Evolutionary conservation across 2,329 filamentous ascomycete genomes (phyloP).

Genomic region (Epichloe coenophiala): DNA sequence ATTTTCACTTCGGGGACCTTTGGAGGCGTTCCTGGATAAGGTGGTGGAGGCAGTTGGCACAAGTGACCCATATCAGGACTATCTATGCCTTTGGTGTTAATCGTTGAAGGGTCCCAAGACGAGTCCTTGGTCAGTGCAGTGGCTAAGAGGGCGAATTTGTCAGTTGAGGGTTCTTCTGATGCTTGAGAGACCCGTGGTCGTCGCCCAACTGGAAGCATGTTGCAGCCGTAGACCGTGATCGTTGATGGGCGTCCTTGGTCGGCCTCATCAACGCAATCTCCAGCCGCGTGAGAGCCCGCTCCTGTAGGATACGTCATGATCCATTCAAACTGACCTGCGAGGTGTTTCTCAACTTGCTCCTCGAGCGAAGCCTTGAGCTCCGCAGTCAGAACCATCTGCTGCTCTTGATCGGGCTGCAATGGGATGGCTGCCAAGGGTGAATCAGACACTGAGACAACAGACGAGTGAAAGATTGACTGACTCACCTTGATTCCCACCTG

Average conservation of each 20-base stretch:
- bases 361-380: background rate
- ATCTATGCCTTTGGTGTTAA: conserved; percentile 6
- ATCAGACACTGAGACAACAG: background rate
- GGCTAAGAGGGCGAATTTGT: conserved; percentile 34
- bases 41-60: conserved; percentile 8
- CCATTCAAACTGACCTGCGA: conserved; percentile 37
- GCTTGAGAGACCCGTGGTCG: background rate
- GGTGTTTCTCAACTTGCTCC: conserved; percentile 26
- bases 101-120: conserved; percentile 8
- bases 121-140: conserved; percentile 24
- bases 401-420: background rate
- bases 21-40: conserved; percentile 12
- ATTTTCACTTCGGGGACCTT: conserved; percentile 18
- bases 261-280: conserved; percentile 7
- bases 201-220: conserved; percentile 23
- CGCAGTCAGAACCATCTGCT: background rate
- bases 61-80: conserved; percentile 3
- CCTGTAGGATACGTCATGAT: conserved; percentile 27
- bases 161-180: conserved; percentile 11
- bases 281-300: conserved; percentile 11
- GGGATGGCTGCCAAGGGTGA: background rate
- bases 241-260: background rate
- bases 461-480: background rate
- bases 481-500: background rate
- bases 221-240: conserved; percentile 35